Conservation (phyloP, 108 stramenopile species). For the Stephanodiscus minutulus region DNA sequence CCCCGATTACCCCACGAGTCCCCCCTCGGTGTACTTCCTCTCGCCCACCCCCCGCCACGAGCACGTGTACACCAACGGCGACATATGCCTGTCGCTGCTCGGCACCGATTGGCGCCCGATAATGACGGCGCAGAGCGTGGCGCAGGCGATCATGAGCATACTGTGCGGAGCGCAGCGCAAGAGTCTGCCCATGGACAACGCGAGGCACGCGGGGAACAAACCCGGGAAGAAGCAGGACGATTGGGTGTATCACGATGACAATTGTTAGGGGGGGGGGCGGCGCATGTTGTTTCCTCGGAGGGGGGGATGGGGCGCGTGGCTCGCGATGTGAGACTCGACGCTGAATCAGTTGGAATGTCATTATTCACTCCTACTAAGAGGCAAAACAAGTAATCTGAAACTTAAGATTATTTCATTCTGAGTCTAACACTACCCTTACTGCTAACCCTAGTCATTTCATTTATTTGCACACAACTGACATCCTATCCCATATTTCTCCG, state of each 20-base stretch:
- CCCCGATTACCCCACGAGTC: conserved; percentile 87
- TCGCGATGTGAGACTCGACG: too few relatives aligned
- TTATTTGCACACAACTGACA: too few relatives aligned
- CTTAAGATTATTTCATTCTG: too few relatives aligned
- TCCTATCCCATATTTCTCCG: too few relatives aligned
- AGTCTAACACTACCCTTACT: too few relatives aligned
- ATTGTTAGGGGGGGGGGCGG: conserved; percentile 48
- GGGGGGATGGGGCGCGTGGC: too few relatives aligned
- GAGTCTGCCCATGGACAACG: conserved; percentile 93
- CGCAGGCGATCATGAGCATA: conserved; percentile 90
- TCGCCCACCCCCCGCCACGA: conserved; percentile 74
- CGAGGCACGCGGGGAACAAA: conserved; percentile 80
- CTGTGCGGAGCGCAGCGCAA: conserved; percentile 89
- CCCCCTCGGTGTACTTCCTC: conserved; percentile 93
- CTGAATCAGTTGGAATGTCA: too few relatives aligned
- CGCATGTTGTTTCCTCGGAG: too few relatives aligned
- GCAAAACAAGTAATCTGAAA: too few relatives aligned
- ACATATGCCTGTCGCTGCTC: conserved; percentile 94
- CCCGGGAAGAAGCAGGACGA: conserved; percentile 92
- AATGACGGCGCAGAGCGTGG: conserved; percentile 93
- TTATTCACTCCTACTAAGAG: too few relatives aligned
- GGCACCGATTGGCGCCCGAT: conserved; percentile 96
- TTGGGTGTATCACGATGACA: conserved; percentile 96
- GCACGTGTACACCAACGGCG: conserved; percentile 98
- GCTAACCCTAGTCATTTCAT: too few relatives aligned